Base-by-base conservation (phyloP, 139 green algal species). In the Marvania coccoides region DNA sequence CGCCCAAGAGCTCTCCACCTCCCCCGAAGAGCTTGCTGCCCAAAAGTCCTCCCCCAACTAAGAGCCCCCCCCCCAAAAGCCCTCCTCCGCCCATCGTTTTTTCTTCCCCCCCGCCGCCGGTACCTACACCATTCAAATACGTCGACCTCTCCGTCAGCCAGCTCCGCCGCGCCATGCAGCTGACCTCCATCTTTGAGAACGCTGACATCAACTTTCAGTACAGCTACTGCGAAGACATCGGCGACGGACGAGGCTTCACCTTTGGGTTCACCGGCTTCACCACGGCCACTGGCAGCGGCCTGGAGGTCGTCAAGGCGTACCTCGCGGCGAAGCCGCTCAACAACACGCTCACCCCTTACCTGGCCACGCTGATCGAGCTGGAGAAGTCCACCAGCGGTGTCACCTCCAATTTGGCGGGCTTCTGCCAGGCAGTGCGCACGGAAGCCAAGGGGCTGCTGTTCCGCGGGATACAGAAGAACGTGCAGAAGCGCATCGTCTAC, bases 151-250 rank as follows among this genome's bases (percentile, higher is more conserved):
- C 60, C 19, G 28, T 47, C 12, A 58, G 69, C 8, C 69, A 75
- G 36, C 48, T 53, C 19, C 45, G 69, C 23, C 60, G 69, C 39
- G 58, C 65, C 47, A 45, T 58, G 28, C 38, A 61, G 59, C 69
- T 75, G 59, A 75, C 69, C 24, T 70, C 58, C 30, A 65, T 75
- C 19, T 75, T 75, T 42, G 69, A 75, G 8, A 75, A 75, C 23
- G 47, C 60, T 6, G 14, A 75, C 9, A 53, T 70, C 38, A 36
- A 37, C 29, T 31, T 65, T 34, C 60, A 75, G 60, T 70, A 48
- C 26, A 33, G 59, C 13, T 66, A 28, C 1, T 66, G 59, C 35
- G 39, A 66, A 4, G 38, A 66, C 28, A 58, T 33, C 13, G 38
- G 38, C 15, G 59, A 66, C 26, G 59, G 59, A 4, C 33, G 59